These are phyloP conservation scores for Rhodotorula sp. DNA, from an alignment of 1,284 basidiomycete genomes.

Conservation along the genomic window DNA sequence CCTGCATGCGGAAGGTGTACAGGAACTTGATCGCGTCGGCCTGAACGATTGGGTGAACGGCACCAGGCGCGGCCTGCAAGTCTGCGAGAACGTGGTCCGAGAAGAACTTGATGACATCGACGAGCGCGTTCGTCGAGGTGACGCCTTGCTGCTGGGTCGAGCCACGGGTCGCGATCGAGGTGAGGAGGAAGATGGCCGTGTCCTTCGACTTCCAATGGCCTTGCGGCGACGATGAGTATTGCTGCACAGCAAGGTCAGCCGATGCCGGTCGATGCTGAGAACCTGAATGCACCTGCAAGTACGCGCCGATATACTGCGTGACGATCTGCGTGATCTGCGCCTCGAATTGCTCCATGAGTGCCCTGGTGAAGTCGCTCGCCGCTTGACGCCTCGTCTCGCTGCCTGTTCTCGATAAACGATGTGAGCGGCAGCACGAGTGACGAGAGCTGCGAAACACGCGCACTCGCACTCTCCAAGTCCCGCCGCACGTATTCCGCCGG, in stretches of 20 bases:
- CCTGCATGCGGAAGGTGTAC: constrained; percentile 92
- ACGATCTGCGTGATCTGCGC: constrained; percentile 80
- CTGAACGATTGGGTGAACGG: constrained; percentile 84
- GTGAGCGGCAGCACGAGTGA: background rate
- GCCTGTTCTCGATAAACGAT: constrained; percentile 42
- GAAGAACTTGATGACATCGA: constrained; percentile 95
- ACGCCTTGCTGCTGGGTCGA: constrained; percentile 85
- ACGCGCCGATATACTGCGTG: constrained; percentile 73
- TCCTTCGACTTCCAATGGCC: constrained; percentile 92
- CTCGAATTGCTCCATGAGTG: constrained; percentile 78
- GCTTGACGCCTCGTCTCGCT: constrained; percentile 81
- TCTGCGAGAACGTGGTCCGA: constrained; percentile 87
- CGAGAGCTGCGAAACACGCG: constrained; percentile 29
- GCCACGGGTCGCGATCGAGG: constrained; percentile 83
- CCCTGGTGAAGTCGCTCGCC: constrained; percentile 86
- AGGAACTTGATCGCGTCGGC: constrained; percentile 94
- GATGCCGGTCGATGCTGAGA: background rate
- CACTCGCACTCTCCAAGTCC: constrained; percentile 69
- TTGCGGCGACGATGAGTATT: constrained; percentile 60
- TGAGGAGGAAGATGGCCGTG: constrained; percentile 90
- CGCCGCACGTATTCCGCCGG: constrained; percentile 92
- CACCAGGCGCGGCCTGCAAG: constrained; percentile 67
- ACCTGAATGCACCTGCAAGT: constrained; percentile 61
- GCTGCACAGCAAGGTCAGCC: constrained; percentile 36
- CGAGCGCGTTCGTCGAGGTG: constrained; percentile 84